Base-by-base conservation (phyloP, 441 rosid species). In the Aleurites moluccanus region DNA sequence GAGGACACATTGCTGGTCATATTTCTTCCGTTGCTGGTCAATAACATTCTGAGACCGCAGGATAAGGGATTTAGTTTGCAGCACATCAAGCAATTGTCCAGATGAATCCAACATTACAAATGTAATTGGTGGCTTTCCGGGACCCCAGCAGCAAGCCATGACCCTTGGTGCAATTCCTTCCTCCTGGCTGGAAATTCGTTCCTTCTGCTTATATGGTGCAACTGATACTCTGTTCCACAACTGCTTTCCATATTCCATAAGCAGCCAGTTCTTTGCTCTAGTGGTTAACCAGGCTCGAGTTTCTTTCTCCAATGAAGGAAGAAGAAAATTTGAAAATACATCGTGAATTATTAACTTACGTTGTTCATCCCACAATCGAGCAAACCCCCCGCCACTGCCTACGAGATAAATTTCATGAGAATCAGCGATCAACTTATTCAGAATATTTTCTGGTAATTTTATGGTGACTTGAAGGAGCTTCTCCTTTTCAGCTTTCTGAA, bases 121-220 rank as follows among this genome's bases (percentile, higher is more conserved):
- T 50, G 95, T 87, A 75, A 86, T 90, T 47, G 93, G 91, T n/a
- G 98, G 95, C 73, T 88, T 90, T 73, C 95, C 97, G 70, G 95
- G 95, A 68, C 97, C 97, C 98, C 97, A 93, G 81, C 95, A 91
- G 84, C 97, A 91, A 67, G 93, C 98, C 93, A 91, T 86, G 73
- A 91, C 94, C 78, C 90, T 88, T 13, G 92, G 93, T 67, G 90
- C 88, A 79, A 86, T 83, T 76, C 88, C 93, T 73, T 87, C 93
- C 49, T 89, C 91, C 53, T 91, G 86, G 82, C 77, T 76, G 57
- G 80, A 77, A 81, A 82, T 88, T 81, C 76, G 86, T 68, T 85
- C 89, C 81, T 91, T 88, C 77, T 86, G 86, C 63, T 80, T 91
- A 80, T 88, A 93, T 47, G 95, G 93, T 76, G 95, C 92, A 57